Conservation (phyloP, 2,329 filamentous ascomycete genomes). For the Alternaria arborescens region DNA sequence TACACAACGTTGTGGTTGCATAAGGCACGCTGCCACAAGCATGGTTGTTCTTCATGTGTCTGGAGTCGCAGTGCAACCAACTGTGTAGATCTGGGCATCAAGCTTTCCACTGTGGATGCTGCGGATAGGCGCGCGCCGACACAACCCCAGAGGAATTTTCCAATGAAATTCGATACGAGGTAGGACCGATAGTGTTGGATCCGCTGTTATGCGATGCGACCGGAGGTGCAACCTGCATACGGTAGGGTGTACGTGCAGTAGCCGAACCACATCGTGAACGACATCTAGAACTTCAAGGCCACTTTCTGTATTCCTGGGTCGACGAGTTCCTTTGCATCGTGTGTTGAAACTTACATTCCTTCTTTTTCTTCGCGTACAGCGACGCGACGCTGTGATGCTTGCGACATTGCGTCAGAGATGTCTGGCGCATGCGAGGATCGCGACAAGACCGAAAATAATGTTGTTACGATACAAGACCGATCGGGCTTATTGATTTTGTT, state of each 20-base stretch:
- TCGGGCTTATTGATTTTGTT: not conserved
- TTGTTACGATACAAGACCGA: not conserved
- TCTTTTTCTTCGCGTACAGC: not conserved
- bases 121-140: not conserved
- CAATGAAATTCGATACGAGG: slow-evolving; percentile 9
- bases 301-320: not conserved
- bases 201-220: not conserved
- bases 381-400: not conserved
- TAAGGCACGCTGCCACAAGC: not conserved
- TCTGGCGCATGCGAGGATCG: not conserved
- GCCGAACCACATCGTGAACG: slow-evolving; percentile 1
- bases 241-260: not conserved
- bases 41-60: not conserved
- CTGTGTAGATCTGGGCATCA: not conserved
- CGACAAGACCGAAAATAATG: not conserved
- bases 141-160: not conserved
- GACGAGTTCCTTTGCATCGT: not conserved
- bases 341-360: not conserved
- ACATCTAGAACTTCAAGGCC: not conserved
- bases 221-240: slow-evolving; percentile 1
- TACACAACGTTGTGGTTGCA: not conserved
- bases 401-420: not conserved
- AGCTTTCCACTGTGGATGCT: not conserved
- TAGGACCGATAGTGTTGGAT: slow-evolving; percentile 7
- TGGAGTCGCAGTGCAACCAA: not conserved